Base-by-base conservation (phyloP, 345 rosid species). In the Linum tenue region DNA sequence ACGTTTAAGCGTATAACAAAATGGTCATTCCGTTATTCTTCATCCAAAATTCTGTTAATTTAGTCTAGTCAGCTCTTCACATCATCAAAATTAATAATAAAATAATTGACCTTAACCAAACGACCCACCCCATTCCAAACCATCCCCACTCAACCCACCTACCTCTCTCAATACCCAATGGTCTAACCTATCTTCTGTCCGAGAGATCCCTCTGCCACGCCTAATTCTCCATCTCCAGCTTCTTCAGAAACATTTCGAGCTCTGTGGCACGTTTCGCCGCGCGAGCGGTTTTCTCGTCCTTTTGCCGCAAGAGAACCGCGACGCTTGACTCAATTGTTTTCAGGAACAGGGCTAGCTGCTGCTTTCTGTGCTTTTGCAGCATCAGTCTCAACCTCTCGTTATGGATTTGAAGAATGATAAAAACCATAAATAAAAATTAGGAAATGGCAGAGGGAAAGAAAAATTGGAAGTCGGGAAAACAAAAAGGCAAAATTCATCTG, bases 151-250 rank as follows among this genome's bases (percentile, higher is more conserved):
- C 31, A 22, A 22, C 31, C 31, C 31, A 22, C 31, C 31, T 22
- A 22, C 31, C 31, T 22, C 31, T 22, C 31, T 22, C 31, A 22
- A 22, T 22, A 22, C 31, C 31, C 31, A 0, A 1, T 22, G 31
- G 31, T 22, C 31, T 22, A 22, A 22, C 31, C 31, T 22, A 22
- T 22, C 31, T 22, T 22, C 31, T 22, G 31, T 22, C 31, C 31
- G 31, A 22, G 31, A 22, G 31, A 22, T 22, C 8, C 43, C 72
- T 67, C 64, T 73, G 79, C 84, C 84, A 80, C 40, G 67, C 48
- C 36, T 64, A 66, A 15, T 55, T 72, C 62, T 80, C 84, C 61
- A 64, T 42, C 57, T 77, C 84, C 44, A 80, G 55, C 41, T 57
- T 72, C 35, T 51, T 56, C 68, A 77, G 38, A 10, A 70, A 62